Conservation (phyloP, 768 basidiomycete species). For the Trametes villosa region DNA sequence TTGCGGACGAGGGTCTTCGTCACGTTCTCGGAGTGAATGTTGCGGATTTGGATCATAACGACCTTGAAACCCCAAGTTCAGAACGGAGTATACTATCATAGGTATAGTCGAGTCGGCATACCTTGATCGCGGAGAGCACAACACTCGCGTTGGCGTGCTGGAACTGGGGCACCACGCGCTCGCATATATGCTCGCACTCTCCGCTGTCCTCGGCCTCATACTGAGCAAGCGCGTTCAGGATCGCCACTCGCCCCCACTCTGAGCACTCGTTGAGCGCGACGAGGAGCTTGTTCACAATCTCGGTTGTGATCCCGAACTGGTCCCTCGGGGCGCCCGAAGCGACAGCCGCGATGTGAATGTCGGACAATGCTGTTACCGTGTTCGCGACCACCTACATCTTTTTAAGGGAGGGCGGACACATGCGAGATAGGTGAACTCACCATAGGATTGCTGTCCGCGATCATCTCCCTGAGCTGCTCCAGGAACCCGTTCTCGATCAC, state of each 20-base stretch:
- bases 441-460: conserved; percentile 97
- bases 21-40: conserved; percentile 80
- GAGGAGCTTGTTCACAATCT: conserved; percentile 85
- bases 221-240: conserved; percentile 83
- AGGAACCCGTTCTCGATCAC: conserved; percentile 96
- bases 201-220: conserved; percentile 87
- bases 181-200: conserved; percentile 98
- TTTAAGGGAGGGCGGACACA: conserved; percentile 16
- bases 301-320: conserved; percentile 80
- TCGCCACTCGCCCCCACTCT: conserved; percentile 97
- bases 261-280: conserved; percentile 98
- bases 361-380: conserved; percentile 89
- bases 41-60: conserved; percentile 95
- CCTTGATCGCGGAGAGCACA: conserved; percentile 95
- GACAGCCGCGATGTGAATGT: conserved; percentile 82
- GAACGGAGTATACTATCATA: background rate
- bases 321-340: conserved; percentile 62
- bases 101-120: conserved; percentile 37
- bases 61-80: conserved; percentile 54
- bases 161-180: conserved; percentile 97
- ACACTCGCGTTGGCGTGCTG: conserved; percentile 97
- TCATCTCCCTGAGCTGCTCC: conserved; percentile 87
- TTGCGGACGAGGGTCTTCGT: conserved; percentile 86
- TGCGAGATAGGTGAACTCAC: conserved; percentile 45
- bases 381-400: conserved; percentile 90